Evolutionary conservation across 495 filamentous ascomycete species (phyloP).

Genomic region (Penicillium coprophilum): DNA sequence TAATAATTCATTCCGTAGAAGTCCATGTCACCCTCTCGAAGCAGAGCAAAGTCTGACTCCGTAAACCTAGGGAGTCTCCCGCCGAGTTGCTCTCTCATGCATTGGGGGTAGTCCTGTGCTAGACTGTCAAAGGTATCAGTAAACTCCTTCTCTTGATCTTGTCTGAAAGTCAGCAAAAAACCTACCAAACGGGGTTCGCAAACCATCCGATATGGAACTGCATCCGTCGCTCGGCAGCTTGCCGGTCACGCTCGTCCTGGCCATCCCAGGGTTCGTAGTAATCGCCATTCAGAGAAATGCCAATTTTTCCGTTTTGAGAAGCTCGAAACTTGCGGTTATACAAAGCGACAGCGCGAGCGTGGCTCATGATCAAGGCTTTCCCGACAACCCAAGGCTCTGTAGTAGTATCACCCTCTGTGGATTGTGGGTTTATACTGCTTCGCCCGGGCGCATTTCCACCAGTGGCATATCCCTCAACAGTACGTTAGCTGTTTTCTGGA

Average conservation of each 20-base stretch:
- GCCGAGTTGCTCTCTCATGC: constrained; percentile 64
- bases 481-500: background rate
- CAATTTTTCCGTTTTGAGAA: constrained; percentile 27
- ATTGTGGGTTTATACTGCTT: constrained; percentile 21
- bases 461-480: constrained; percentile 14
- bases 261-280: constrained; percentile 47
- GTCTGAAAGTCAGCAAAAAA: background rate
- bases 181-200: constrained; percentile 59
- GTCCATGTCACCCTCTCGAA: constrained; percentile 58
- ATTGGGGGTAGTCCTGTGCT: constrained; percentile 62
- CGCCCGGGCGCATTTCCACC: constrained; percentile 20
- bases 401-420: constrained; percentile 28
- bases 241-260: constrained; percentile 30
- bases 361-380: constrained; percentile 40
- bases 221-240: constrained; percentile 42
- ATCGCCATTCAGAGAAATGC: constrained; percentile 46
- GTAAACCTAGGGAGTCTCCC: constrained; percentile 64
- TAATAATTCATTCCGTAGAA: constrained; percentile 81
- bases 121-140: constrained; percentile 40
- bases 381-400: constrained; percentile 47
- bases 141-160: constrained; percentile 6
- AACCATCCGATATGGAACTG: constrained; percentile 52
- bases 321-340: constrained; percentile 39
- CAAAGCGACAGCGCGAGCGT: constrained; percentile 37
- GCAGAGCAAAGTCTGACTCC: constrained; percentile 54